Evolutionary conservation across 805 yeast genomes (phyloP), one percentile per base, ranked within the genome.

Genomic region (Pichia ethanolica): DNA sequence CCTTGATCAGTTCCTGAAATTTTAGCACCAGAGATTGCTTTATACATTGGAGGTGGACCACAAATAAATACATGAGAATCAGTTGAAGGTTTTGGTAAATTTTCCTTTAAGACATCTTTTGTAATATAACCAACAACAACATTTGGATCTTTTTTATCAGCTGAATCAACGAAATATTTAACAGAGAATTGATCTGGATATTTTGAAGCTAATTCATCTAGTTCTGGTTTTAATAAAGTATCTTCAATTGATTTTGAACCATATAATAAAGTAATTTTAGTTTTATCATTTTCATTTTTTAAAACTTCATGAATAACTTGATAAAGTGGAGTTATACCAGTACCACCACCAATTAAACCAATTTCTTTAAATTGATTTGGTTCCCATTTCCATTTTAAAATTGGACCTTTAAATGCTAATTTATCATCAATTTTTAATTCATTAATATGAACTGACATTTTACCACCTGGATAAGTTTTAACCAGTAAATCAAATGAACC

Each of bases 241-340:
- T 93, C 99, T n/a, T 72, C 72, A 42, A 81, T 79, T 50, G 89
- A 71, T 69, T 81, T 73, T 68, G 81, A 81, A 62, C 96, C 98
- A 72, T 86, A 91, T 65, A 79, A 73, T 59, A 93, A 74, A 55
- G 82, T 76, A 55, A 93, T 82, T 77, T 89, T 84, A 62, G 99
- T 93, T 68, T 88, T 84, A 72, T 93, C 98, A 42, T 70, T 72
- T 49, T 95, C 90, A 75, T 90, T 81, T 65, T 76, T 74, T 62
- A 86, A 75, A 65, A 91, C 78, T 66, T 80, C 82, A 62, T 81
- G 84, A 54, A 88, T 68, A 67, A 93, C 71, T 75, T 93, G 99
- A 76, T 78, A 90, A 70, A 93, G 76, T 52, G 99, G 99, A 44
- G 97, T 88, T 68, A 93, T 90, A 71, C 98, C 98, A 46, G 95